Evolutionary conservation across 805 yeast genomes (phyloP).

Genomic region (Candida insectorum): DNA sequence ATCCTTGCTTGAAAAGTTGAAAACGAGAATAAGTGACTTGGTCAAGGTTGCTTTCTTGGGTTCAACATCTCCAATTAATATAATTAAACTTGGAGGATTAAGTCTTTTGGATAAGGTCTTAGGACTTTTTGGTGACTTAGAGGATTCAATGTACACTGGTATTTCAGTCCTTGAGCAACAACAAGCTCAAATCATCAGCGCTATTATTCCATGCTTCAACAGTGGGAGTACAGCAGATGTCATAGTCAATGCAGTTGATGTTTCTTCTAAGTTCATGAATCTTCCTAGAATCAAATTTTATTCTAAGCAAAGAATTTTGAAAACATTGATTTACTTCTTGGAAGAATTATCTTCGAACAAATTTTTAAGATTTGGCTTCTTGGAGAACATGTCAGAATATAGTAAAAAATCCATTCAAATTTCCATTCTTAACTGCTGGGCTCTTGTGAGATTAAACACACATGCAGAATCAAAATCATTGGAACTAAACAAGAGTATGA

Average conservation of each 20-base stretch:
- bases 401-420: slow-evolving; percentile 53
- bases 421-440: slow-evolving; percentile 71
- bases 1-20: slow-evolving; percentile 37
- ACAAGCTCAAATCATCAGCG: slow-evolving; percentile 91
- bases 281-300: slow-evolving; percentile 42
- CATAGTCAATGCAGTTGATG: slow-evolving; percentile 72
- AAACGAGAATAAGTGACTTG: slow-evolving; percentile 55
- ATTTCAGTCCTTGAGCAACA: slow-evolving; percentile 80
- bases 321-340: slow-evolving; percentile 61
- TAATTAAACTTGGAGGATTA: slow-evolving; percentile 63
- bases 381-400: slow-evolving; percentile 43
- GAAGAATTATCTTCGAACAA: slow-evolving; percentile 51
- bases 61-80: slow-evolving; percentile 65
- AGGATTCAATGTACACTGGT: slow-evolving; percentile 71
- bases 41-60: slow-evolving; percentile 79
- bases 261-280: slow-evolving; percentile 70
- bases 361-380: slow-evolving; percentile 53
- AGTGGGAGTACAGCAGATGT: slow-evolving; percentile 68
- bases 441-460: slow-evolving; percentile 44
- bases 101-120: slow-evolving; percentile 62
- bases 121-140: slow-evolving; percentile 53
- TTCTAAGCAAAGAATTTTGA: slow-evolving; percentile 50
- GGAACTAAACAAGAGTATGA: slow-evolving; percentile 1
- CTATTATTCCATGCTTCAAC: slow-evolving; percentile 82
- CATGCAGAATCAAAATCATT: slow-evolving; percentile 7